Percentiles rank a stretch among this genome's conserved stretches.
Evolutionary conservation across 208 protist genomes (phyloP).

Genomic region (Trypanosoma boissoni): DNA sequence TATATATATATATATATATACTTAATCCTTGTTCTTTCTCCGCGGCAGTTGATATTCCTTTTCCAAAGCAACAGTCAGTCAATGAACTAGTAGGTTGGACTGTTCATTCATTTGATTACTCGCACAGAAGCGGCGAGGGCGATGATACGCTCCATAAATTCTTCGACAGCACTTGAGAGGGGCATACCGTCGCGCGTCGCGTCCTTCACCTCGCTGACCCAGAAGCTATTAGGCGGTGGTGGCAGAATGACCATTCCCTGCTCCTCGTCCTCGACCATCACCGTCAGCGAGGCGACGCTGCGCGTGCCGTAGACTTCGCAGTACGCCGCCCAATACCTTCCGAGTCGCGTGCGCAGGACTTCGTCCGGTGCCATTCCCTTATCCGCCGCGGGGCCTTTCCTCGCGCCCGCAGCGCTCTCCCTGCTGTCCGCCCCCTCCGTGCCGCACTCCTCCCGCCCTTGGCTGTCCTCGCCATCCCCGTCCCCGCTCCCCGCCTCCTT

Average conservation of each 20-base stretch:
- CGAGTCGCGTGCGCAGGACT: constrained; percentile 42
- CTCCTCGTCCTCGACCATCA: constrained; percentile 54
- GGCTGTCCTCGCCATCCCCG: not conserved
- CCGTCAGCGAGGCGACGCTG: constrained; percentile 40
- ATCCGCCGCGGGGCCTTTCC: not conserved
- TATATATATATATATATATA: constrained; percentile 3
- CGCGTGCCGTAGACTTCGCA: constrained; percentile 76
- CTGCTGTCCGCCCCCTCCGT: no score
- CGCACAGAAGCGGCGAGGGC: constrained; percentile 36
- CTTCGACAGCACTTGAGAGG: constrained; percentile 37
- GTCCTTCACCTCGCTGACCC: constrained; percentile 37
- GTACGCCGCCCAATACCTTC: constrained; percentile 69
- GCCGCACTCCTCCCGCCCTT: not conserved
- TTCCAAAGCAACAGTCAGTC: not conserved
- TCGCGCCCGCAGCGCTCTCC: no score
- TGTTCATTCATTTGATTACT: constrained; percentile 50
- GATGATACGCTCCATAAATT: constrained; percentile 51
- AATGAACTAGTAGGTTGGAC: no score
- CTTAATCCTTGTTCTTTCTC: constrained; percentile 6
- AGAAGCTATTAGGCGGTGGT: constrained; percentile 48
- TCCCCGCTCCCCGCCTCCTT: constrained; percentile 5
- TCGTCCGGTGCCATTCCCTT: constrained; percentile 26
- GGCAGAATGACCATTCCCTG: constrained; percentile 38
- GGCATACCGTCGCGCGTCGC: constrained; percentile 47
- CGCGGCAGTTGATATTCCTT: not conserved